Percentiles rank a stretch among this genome's conserved stretches.
Conservation (phyloP, 306 rosid species). For the Sicyos baderoa region DNA sequence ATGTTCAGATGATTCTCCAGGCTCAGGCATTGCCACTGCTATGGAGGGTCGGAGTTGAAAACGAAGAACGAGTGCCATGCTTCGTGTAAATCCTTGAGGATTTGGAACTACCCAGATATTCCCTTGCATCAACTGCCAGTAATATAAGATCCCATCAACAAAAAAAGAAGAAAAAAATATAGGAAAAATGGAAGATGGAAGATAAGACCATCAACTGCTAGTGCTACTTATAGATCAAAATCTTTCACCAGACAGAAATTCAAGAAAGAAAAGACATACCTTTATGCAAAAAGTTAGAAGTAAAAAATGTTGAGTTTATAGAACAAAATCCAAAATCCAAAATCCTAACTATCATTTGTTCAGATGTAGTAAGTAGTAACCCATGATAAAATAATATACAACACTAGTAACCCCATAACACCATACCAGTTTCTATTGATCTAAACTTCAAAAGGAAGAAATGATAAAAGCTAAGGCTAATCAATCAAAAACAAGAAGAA, state of each 20-base stretch:
- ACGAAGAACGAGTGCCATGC: slow-evolving; percentile 81
- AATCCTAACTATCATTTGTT: not conserved
- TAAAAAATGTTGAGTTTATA: not conserved
- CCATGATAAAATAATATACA: not conserved
- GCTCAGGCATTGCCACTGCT: slow-evolving; percentile 64
- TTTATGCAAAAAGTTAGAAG: not conserved
- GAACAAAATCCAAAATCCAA: not conserved
- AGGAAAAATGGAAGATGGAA: not conserved
- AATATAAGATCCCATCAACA: not conserved
- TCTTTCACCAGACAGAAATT: not conserved
- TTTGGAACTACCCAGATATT: slow-evolving; percentile 69
- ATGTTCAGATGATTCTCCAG: slow-evolving; percentile 63
- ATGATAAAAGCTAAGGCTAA: not conserved
- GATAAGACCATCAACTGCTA: not conserved
- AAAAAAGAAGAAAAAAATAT: not conserved
- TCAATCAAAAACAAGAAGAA: not conserved
- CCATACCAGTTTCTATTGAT: not conserved
- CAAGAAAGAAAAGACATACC: not conserved
- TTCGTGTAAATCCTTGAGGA: slow-evolving; percentile 66
- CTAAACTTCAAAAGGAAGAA: not conserved
- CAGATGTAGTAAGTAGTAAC: not conserved
- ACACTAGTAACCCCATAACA: not conserved
- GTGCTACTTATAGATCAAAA: not conserved
- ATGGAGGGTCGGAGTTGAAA: slow-evolving; percentile 70
- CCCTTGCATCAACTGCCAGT: slow-evolving; percentile 93